Base-by-base conservation (phyloP, 192 early-diverging fungal species). In the Gaertneriomyces semiglobifer region DNA sequence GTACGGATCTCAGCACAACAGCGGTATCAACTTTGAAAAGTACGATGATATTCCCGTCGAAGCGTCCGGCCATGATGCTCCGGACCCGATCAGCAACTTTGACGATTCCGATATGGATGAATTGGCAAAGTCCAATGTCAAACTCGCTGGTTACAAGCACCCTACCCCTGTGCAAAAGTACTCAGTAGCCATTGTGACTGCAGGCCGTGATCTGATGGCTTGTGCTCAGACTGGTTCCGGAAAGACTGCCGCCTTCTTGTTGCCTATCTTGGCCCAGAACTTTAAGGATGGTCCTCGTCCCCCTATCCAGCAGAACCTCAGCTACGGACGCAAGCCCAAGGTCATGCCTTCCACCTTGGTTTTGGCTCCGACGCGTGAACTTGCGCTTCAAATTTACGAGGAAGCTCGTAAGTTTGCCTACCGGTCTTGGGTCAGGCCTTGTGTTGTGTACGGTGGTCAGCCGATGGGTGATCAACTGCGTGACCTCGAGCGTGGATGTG, bases 31-130 rank as follows among this genome's bases (percentile, higher is more conserved):
- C 86, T 98, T 98, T 87, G 92, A 94, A 66, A 95, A 94, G 77
- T 98, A 98, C 79, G 94, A 97, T 66, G 92, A 98, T 77, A 98
- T 98, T 46, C 96, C 96, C 11, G 95, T 95, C 53, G 93, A 97
- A 68, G 92, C 91, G n/a, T 83, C 82, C 39, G 87, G 84, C 3
- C 73, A 76, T 33, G 72, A 80, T 12, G 64, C 60, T 4, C 76
- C 84, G 16, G 64, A 70, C 8, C 77, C 86, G 9, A 74, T 92
- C 43, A 33, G 58, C n/a, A 74, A 82, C 79, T 93, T 93, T 68
- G 75, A 79, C 1, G 82, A 85, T 7, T 84, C 87, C n/a, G 68
- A 72, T 39, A 74, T 98, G 66, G 94, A 96, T 80, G 81, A 85
- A 25, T 88, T 95, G 68, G 84, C 93, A 46, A 84, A 93, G 68